Base-by-base conservation (phyloP, 495 filamentous ascomycete genomes). In the Tetracladium setigerum region DNA sequence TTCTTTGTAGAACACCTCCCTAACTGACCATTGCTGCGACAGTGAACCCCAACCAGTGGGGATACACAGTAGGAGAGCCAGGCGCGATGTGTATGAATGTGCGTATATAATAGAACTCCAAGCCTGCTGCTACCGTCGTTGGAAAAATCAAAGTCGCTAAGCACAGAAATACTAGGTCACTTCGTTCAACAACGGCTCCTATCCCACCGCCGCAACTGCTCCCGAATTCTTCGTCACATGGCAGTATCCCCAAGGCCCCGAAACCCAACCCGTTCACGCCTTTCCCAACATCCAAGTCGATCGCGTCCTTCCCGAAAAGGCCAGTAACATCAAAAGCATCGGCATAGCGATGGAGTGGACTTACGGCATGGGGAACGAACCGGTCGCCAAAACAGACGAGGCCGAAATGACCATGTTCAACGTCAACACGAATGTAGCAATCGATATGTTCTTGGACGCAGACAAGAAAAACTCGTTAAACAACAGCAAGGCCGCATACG, bases 391-490 rank as follows among this genome's bases (percentile, higher is more conserved):
- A 0, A 62, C 64, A 2, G 30, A 18, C 35, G 8, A 36, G 0
- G 37, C 38, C 11, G 8, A n/a, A 4, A 49, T 71, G 9, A 50
- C 14, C 11, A 30, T 41, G 14, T 45, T 52, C 7, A 38, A 40
- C 2, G 53, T 68, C 15, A 61, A 68, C 34, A 49, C 62, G 45
- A 70, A 67, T 57, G 68, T 72, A n/a, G 66, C 65, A 27, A 50
- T 72, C 16, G 68, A 72, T 62, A 67, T 72, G 62, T 72, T 67
- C 54, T 59, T 72, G 24, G 68, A 71, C 42, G 44, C 44, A 17
- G 62, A 67, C 37, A 46, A 51, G 19, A 41, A 31, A 0, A 61
- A 44, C 0, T 52, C 68, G 0, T 17, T 42, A 30, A 58, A 65
- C 56, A 62, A 56, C 38, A 50, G 49, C 3, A n/a, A 44, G 1